Evolutionary conservation across 352 stramenopile genomes (phyloP), one percentile per base, ranked within the genome.

Genomic region (Globisporangium megalacanthum): DNA sequence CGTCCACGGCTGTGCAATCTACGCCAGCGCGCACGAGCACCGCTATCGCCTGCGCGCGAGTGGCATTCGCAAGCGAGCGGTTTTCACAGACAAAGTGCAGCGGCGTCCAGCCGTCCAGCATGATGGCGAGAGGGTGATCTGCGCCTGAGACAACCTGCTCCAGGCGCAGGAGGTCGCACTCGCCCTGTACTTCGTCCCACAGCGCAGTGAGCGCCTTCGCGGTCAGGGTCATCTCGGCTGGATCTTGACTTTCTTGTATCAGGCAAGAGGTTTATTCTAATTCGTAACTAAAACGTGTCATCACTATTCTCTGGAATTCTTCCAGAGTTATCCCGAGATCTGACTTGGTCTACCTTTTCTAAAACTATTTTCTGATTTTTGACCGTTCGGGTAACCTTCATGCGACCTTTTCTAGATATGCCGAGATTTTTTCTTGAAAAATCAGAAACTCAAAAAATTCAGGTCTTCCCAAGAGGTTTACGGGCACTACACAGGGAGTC

Each of bases 71-170:
- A 49, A 85, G 65, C 5, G 60, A 60, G 39, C 75, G 75, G 52
- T 92, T 92, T 41, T 91, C 80, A 37, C 80, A 82, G 22, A 76
- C 52, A 44, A 80, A 94, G 47, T 92, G 84, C 55, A 94, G 71
- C 52, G 80, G 80, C 29, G 80, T 84, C 84, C 84, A 94, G 39
- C 80, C 80, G 52, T 94, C 84, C 39, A 88, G 61, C 62, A 72
- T 7, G 2, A 66, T 6, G 8, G 39, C 44, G 9, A 54, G n/a
- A 7, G 29, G 31, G 22, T 6, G 14, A 2, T 33, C 31, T 10
- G 49, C 58, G 10, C 33, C 31, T 11, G 70, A 67, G 6, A 84
- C 68, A 37, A 64, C 72, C 29, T 65, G 56, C 61, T 79, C 58
- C 19, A 92, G 58, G 41, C 69, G 69, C 31, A 39, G 4, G 5